These are phyloP conservation scores for Exobasidium cylindrosporum DNA, from an alignment of 1,284 basidiomycete species.

Conservation along the genomic window DNA sequence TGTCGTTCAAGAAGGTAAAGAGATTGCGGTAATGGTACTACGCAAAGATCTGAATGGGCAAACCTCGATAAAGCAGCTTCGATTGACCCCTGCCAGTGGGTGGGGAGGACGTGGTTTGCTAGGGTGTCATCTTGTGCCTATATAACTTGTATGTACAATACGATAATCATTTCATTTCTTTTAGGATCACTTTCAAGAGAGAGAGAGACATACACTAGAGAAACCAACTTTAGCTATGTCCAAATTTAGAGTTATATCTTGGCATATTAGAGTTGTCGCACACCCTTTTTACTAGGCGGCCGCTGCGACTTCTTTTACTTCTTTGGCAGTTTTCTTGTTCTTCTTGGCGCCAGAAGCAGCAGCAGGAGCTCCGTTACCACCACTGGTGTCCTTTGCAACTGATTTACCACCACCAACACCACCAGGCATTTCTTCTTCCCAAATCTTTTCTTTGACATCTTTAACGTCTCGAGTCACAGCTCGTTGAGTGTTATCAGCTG, in stretches of 20 bases:
- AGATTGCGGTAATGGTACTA: slow-evolving; percentile 5
- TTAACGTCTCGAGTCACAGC: slow-evolving; percentile 40
- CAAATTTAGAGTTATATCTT: no score
- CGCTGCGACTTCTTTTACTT: not conserved
- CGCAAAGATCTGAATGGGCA: not conserved
- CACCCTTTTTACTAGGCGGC: no score
- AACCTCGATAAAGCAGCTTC: not conserved
- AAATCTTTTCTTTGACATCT: slow-evolving; percentile 45
- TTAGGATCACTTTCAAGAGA: no score
- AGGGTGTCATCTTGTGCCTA: slow-evolving; percentile 11
- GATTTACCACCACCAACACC: slow-evolving; percentile 10
- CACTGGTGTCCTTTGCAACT: not conserved
- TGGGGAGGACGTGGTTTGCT: slow-evolving; percentile 9
- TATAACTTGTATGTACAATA: no score
- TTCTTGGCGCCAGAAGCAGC: slow-evolving; percentile 3
- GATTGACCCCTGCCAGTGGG: not conserved
- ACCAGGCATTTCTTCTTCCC: slow-evolving; percentile 44
- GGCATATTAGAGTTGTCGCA: no score
- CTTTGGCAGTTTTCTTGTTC: slow-evolving; percentile 8
- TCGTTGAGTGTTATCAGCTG: slow-evolving; percentile 30
- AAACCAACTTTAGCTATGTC: no score
- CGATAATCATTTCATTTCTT: no score
- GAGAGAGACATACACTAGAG: no score
- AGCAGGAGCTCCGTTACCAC: not conserved
- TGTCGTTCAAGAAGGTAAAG: slow-evolving; percentile 9